These are phyloP conservation scores for Neurospora sublineolata DNA, from an alignment of 495 filamentous ascomycete genomes.

Conservation along the genomic window DNA sequence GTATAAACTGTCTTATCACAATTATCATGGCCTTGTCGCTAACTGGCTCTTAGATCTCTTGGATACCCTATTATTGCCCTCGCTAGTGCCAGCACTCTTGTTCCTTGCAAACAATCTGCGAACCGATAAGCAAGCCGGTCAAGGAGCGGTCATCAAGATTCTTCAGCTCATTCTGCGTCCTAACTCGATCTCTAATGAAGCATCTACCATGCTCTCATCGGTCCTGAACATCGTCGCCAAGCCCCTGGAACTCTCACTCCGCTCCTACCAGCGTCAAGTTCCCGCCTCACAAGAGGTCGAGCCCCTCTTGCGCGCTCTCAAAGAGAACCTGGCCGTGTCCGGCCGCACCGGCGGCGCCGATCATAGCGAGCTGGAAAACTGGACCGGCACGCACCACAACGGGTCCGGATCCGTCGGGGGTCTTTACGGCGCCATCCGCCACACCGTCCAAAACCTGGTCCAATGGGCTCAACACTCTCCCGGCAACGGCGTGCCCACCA, in stretches of 20 bases:
- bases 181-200: slow-evolving; percentile 67
- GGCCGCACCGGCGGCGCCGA: slow-evolving; percentile 52
- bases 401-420: slow-evolving; percentile 41
- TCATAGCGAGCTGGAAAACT: slow-evolving; percentile 64
- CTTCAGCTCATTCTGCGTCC: slow-evolving; percentile 67
- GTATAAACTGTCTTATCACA: slow-evolving; percentile 10
- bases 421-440: slow-evolving; percentile 47
- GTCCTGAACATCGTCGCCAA: slow-evolving; percentile 75
- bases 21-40: not conserved
- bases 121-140: slow-evolving; percentile 36
- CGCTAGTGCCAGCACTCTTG: slow-evolving; percentile 65
- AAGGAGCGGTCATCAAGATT: slow-evolving; percentile 60
- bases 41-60: slow-evolving; percentile 50
- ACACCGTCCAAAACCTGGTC: slow-evolving; percentile 55
- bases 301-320: slow-evolving; percentile 57
- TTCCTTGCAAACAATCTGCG: slow-evolving; percentile 80
- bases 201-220: slow-evolving; percentile 65
- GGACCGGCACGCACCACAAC: slow-evolving; percentile 39
- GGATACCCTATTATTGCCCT: slow-evolving; percentile 81
- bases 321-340: slow-evolving; percentile 53
- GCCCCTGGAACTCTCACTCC: slow-evolving; percentile 63
- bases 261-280: slow-evolving; percentile 57
- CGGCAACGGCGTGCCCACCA: slow-evolving; percentile 53
- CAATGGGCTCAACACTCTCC: slow-evolving; percentile 60
- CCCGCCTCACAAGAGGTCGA: slow-evolving; percentile 59